phyloP scores from a whole-genome alignment of 306 rosid species.

The Vachellia collinsii region DNA sequence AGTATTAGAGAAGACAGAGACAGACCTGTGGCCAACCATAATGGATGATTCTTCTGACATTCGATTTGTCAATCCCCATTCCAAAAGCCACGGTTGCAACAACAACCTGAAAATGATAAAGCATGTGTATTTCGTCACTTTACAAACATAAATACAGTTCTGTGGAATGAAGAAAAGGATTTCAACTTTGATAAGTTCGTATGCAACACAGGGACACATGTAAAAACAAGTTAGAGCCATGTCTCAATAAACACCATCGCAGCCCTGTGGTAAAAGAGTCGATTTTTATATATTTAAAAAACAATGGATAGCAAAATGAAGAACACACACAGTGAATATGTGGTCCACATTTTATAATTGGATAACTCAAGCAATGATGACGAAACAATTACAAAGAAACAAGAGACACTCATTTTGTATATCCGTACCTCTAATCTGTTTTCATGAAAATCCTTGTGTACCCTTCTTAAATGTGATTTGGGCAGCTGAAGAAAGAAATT shows the following conservation, averaged over 20 bases:
- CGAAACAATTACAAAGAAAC: slow-evolving; percentile 15
- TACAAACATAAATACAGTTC: slow-evolving; percentile 15
- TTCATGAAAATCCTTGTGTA: slow-evolving; percentile 90
- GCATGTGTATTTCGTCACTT: slow-evolving; percentile 7
- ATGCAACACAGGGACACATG: background rate
- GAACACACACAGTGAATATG: background rate
- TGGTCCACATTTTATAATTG: background rate
- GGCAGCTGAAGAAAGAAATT: slow-evolving; percentile 73
- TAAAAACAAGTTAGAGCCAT: slow-evolving; percentile 17
- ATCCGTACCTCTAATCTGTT: slow-evolving; percentile 75
- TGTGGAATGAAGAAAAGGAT: slow-evolving; percentile 11
- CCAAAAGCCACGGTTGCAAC: slow-evolving; percentile 99
- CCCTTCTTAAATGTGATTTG: slow-evolving; percentile 74
- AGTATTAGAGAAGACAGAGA: slow-evolving; percentile 21
- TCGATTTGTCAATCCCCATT: slow-evolving; percentile 94
- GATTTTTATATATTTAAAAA: background rate
- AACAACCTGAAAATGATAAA: slow-evolving; percentile 63
- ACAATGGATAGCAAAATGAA: background rate
- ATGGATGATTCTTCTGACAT: slow-evolving; percentile 91
- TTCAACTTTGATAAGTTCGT: slow-evolving; percentile 13
- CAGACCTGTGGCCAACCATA: slow-evolving; percentile 99
- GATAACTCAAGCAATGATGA: slow-evolving; percentile 23
- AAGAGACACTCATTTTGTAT: slow-evolving; percentile 4
- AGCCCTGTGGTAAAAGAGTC: background rate
- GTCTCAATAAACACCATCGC: slow-evolving; percentile 12